Evolutionary conservation across 2,329 filamentous ascomycete genomes (phyloP).

Genomic region (Hymenoscyphus albidus): DNA sequence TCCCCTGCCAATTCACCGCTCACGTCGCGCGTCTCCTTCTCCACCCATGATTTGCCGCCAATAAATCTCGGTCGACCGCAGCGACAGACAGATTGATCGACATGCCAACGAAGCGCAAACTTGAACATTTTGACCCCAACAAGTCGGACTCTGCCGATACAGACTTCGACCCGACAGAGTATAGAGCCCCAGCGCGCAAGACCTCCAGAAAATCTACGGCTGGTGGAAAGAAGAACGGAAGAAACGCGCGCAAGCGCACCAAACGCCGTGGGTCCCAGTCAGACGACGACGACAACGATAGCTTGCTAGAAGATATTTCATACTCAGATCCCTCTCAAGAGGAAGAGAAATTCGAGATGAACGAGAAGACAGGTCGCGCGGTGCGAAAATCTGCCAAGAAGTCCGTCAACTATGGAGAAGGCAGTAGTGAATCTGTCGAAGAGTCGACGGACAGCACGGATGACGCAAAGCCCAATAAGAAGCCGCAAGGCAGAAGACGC

Average conservation of each 20-base stretch:
- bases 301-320: slow-evolving; percentile 45
- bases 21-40: background rate
- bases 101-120: slow-evolving; percentile 46
- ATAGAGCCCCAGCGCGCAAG: slow-evolving; percentile 40
- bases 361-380: slow-evolving; percentile 46
- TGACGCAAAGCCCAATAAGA: slow-evolving; percentile 17
- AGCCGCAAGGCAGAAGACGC: slow-evolving; percentile 24
- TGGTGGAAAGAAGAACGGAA: background rate
- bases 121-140: slow-evolving; percentile 61
- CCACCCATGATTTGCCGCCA: background rate
- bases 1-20: background rate
- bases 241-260: background rate
- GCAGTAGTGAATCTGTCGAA: slow-evolving; percentile 37
- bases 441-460: slow-evolving; percentile 31
- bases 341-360: slow-evolving; percentile 40
- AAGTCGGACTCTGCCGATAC: slow-evolving; percentile 64
- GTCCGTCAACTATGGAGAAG: slow-evolving; percentile 46
- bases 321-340: slow-evolving; percentile 43
- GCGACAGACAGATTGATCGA: background rate
- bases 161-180: slow-evolving; percentile 56
- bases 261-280: background rate
- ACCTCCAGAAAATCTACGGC: slow-evolving; percentile 32
- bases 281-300: slow-evolving; percentile 51
- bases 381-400: slow-evolving; percentile 47
- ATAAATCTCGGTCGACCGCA: background rate